Conservation (phyloP, 345 rosid species). For the Xanthoceras sorbifolium region DNA sequence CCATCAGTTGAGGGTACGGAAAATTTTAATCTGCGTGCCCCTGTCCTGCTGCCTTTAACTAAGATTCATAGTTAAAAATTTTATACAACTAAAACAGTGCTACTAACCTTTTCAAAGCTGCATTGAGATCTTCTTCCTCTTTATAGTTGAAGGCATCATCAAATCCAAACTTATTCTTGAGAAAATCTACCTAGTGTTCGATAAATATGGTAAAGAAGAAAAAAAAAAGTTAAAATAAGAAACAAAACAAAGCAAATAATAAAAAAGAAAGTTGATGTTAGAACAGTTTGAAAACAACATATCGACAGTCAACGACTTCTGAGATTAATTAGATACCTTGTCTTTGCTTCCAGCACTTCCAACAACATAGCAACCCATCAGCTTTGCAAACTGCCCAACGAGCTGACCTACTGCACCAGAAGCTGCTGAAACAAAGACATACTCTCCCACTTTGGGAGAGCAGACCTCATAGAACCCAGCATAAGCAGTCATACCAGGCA, state of each 20-base stretch:
- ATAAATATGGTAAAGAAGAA: background rate
- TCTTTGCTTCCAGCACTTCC: conserved; percentile 42
- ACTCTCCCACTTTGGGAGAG: conserved; percentile 42
- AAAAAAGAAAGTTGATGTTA: background rate
- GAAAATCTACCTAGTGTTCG: conserved; percentile 28
- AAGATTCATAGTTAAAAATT: background rate
- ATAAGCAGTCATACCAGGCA: conserved; percentile 60
- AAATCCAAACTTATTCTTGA: conserved; percentile 40
- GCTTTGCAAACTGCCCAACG: conserved; percentile 42
- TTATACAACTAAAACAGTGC: background rate
- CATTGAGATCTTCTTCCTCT: conserved; percentile 30
- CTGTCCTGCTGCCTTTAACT: background rate
- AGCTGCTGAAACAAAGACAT: conserved; percentile 28
- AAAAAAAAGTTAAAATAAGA: background rate
- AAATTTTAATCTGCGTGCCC: background rate
- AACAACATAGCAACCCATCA: conserved; percentile 36
- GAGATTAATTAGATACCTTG: conserved; percentile 17
- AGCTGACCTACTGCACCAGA: conserved; percentile 40
- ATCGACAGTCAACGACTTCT: background rate
- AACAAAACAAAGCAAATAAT: background rate
- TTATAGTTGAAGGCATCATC: conserved; percentile 47
- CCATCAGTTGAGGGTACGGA: too few species aligned
- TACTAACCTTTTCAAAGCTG: conserved; percentile 37
- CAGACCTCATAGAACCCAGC: conserved; percentile 44
- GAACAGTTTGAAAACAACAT: background rate